These are phyloP conservation scores for Hortaea sp. DNA, from an alignment of 2,329 filamentous ascomycete genomes.

Conservation along the genomic window DNA sequence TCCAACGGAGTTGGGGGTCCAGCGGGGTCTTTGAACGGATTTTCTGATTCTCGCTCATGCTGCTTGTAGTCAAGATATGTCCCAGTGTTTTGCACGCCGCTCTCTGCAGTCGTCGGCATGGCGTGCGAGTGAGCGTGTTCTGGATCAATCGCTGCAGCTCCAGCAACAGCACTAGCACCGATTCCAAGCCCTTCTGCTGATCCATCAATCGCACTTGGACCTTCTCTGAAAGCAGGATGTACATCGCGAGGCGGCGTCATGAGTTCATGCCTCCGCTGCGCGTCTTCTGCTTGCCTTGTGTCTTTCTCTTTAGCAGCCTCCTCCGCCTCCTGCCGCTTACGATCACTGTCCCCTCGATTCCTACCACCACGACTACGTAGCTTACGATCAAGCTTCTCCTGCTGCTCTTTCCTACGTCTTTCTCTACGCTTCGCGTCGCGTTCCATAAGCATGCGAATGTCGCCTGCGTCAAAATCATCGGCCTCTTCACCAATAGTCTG, in stretches of 20 bases:
- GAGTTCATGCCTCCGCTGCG: slow-evolving; percentile 13
- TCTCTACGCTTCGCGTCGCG: slow-evolving; percentile 73
- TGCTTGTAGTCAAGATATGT: slow-evolving; percentile 13
- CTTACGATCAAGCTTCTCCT: slow-evolving; percentile 55
- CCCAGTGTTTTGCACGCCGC: slow-evolving; percentile 13
- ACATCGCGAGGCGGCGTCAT: slow-evolving; percentile 21
- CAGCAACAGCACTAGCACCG: slow-evolving; percentile 6
- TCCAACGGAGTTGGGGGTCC: slow-evolving; percentile 6
- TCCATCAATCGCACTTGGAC: slow-evolving; percentile 5
- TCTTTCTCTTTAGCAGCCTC: slow-evolving; percentile 43
- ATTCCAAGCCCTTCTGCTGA: slow-evolving; percentile 23
- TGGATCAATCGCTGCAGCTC: slow-evolving; percentile 1
- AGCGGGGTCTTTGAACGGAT: slow-evolving; percentile 20
- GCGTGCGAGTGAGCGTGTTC: background rate
- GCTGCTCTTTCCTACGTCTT: slow-evolving; percentile 58
- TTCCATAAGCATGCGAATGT: slow-evolving; percentile 81
- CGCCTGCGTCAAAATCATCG: slow-evolving; percentile 74
- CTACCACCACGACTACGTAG: slow-evolving; percentile 57
- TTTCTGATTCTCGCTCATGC: slow-evolving; percentile 8
- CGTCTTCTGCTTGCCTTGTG: slow-evolving; percentile 15
- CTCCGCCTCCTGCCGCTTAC: slow-evolving; percentile 39
- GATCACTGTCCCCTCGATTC: slow-evolving; percentile 31
- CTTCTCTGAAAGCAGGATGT: slow-evolving; percentile 25
- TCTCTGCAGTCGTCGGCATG: slow-evolving; percentile 3
- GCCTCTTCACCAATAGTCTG: slow-evolving; percentile 60